Evolutionary conservation across 805 yeast genomes (phyloP), one percentile per base, ranked within the genome.

Genomic region (Sporopachydermia lactativora): DNA sequence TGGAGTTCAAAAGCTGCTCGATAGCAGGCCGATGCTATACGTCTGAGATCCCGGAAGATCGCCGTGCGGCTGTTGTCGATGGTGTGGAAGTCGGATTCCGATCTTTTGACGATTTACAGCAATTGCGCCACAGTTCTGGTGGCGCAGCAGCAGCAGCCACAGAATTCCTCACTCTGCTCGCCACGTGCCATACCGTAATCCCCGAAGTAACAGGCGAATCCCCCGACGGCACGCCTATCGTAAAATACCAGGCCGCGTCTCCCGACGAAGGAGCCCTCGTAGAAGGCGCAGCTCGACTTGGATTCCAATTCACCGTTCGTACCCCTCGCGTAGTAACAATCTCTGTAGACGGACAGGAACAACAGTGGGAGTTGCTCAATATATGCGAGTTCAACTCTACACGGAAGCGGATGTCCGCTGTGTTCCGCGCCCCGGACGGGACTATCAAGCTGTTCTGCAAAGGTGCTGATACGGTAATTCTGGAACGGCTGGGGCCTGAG

Each of bases 231-330:
- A 49, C 68, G 2, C n/a, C n/a, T n/a, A n/a, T n/a, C n/a, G 77
- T 92, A 47, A 88, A 84, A 57, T 92, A 94, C 57, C 99, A 92
- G 61, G 98, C 99, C 1, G 96, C 98, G 0, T 88, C 97, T 0
- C 98, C 98, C 0, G 99, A 92, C 63, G 98, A 94, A 65, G 98
- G 98, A 40, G 99, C 99, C 0, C 67, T 92, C 45, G 99, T 92
- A 2, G 86, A 88, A 51, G 99, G 99, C 43, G 97, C 95, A 14
- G 92, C 96, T 0, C 68, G 66, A 52, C 63, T 89, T 38, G 97
- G 96, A 0, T 92, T 81, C 55, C 76, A 71, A 46, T 94, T 92
- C 56, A 71, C 73, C 4, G 75, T 85, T 38, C 80, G 99, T 62
- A 77, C 77, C 39, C 99, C 99, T 3, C 76, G 77, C 43, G 70